Base-by-base conservation (phyloP, 2,329 filamentous ascomycete genomes). In the Phialophora verrucosa region DNA sequence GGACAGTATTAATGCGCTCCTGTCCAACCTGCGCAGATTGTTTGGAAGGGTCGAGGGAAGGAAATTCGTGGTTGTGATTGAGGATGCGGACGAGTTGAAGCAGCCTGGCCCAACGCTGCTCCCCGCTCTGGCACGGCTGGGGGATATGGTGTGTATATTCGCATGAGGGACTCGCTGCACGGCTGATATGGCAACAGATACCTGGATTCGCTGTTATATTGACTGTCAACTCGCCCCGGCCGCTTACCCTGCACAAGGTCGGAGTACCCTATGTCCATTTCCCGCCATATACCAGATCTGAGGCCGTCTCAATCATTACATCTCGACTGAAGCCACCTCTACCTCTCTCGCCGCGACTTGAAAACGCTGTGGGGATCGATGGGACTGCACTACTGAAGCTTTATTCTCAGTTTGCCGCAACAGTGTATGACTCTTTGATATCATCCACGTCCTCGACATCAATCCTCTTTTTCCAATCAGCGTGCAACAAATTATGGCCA, bases 361-460 rank as follows among this genome's bases (percentile, higher is more conserved):
- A 78, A 25, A 5, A 56, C 31, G 23, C 62, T n/a, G n/a, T 54
- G 14, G 25, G 27, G 2, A 32, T 56, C 8, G 63, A 66, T 29
- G 55, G 60, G 27, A 57, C 71, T 7, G 67, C 66, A 4, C 67
- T 75, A 1, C 65, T 67, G 4, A 77, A 73, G 42, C 70, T 83
- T 10, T 82, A 85, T 69, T 82, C 87, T 14, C 88, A 92, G 53
- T 98, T 96, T 81, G 87, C 90, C 68, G 87, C 87, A 57, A 91
- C 92, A 4, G 88, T 97, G 14, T 95, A 96, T 83, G 95, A 99
- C 75, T 88, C 93, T 0, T 83, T 98, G 12, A 88, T 90, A 57
- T 91, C 90, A 69, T 88, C 92, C 55, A 92, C 92, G 2, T 90
- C 90, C 0, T 88, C 93, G 58, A 70, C 69, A 38, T 93, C 94